Base-by-base conservation (phyloP, 179 eudicot genomes). In the Monotropa hypopitys region DNA sequence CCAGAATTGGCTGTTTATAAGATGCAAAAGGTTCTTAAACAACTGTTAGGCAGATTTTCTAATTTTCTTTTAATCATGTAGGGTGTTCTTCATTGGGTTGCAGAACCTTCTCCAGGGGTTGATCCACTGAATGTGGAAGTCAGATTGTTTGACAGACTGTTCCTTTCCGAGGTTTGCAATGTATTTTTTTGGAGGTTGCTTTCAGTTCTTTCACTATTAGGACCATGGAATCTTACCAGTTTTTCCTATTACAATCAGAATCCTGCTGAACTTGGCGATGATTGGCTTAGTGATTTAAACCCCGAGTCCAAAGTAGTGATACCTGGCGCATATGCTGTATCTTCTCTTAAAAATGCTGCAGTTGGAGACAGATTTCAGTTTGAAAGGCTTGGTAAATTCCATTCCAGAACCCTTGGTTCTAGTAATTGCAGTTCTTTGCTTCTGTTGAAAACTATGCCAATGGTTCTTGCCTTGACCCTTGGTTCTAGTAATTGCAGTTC, bases 31-130 rank as follows among this genome's bases (percentile, higher is more conserved):
- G 66, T 61, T 12, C 7, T 40, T 46, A 23, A 62, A 59, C 10
- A 33, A 7, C 30, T 50, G 40, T 65, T 51, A 4, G 43, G 30
- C 21, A 42, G 26, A 77, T 21, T 51, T 7, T 63, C 67, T 51
- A 32, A n/a, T 35, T 57, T 33, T 69, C 49, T 20, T 47, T 73
- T 42, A 11, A 40, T 53, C 75, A 2, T 79, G 51, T 84, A 91
- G 97, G 98, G 97, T 42, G 98, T 94, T 75, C 90, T 95, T 75
- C 99, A 95, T 78, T 95, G 99, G 99, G 94, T 93, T 73, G 87
- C 91, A 50, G 90, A 90, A 80, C 88, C 91, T 81, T 83, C 92
- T 75, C 84, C 88, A 40, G 98, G 94, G 68, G 88, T 90, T 71
- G 85, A 93, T 62, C 99, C 97, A 33, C 86, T 95, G 65, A 90